Evolutionary conservation across 352 stramenopile genomes (phyloP), one percentile per base, ranked within the genome.

Genomic region (Phytophthora citricola): DNA sequence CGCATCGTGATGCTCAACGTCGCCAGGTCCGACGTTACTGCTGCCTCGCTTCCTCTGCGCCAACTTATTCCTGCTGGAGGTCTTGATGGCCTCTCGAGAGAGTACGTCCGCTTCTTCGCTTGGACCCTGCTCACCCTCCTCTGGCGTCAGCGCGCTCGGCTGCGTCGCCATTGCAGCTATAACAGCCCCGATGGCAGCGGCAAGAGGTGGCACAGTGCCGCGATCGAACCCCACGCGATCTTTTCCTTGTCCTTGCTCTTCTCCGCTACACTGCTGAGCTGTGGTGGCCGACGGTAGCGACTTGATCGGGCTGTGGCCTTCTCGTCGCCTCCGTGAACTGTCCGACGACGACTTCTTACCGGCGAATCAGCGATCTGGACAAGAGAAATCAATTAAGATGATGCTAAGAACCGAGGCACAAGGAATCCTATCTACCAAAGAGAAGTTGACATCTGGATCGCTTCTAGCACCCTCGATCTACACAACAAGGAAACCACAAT

Each of bases 21-120:
- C 34, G 2, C 9, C 49, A 14, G 41, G 41, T 11, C 48, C 40
- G 7, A 36, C 48, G 29, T 57, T 57, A 44, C 47, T 58, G 34
- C 36, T 63, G 45, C 50, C 64, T 17, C 79, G 81, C 68, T 89
- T 90, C 69, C 81, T 81, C 51, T 81, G 67, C 1, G 66, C 63
- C 27, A 94, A 22, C 49, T 89, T 91, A 68, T 53, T 79, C 49
- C 72, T 83, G 43, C 80, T 88, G 22, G 84, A 69, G 27, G 74
- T 67, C 58, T 94, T 94, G 68, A 94, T 88, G 22, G 52, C 63
- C 15, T 94, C 86, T 48, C 84, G 63, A 1, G 84, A 90, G 27
- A 87, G 57, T 8, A 81, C 78, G 4, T 85, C 73, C 4, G 64
- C 36, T 12, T 70, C 75, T n/a, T 54, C 69, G 43, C 78, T 65